Conservation (phyloP, 305 asterid species). For the Fraxinus ornus region DNA sequence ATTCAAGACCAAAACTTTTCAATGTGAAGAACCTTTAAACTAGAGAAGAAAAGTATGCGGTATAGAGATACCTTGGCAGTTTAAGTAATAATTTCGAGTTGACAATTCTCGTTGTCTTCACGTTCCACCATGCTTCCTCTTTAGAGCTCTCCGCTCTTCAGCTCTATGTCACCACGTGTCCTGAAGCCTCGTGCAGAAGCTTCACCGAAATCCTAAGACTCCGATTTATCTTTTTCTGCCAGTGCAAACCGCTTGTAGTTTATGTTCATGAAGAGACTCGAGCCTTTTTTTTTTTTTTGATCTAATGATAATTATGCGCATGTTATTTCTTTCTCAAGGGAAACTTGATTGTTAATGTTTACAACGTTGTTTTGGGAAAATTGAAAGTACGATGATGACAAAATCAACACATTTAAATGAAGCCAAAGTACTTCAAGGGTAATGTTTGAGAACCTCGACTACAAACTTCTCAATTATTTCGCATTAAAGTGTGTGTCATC, state of each 20-base stretch:
- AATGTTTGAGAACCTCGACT: neutral
- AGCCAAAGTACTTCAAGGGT: neutral
- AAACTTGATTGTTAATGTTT: neutral
- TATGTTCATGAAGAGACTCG: neutral
- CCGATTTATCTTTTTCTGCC: conserved; percentile 47
- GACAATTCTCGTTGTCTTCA: conserved; percentile 91
- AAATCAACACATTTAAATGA: neutral
- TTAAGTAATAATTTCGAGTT: conserved; percentile 79
- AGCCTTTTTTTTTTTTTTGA: neutral
- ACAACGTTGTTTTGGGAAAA: neutral
- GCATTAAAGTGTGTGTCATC: neutral
- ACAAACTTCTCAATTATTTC: neutral
- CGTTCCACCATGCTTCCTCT: conserved; percentile 91
- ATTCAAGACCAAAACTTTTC: neutral
- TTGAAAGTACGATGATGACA: neutral
- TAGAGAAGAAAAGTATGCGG: neutral
- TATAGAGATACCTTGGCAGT: conserved; percentile 49
- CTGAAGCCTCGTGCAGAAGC: conserved; percentile 89
- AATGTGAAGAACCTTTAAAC: neutral
- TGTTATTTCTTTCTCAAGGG: neutral
- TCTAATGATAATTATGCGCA: neutral
- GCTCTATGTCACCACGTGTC: conserved; percentile 79
- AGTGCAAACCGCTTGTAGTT: neutral
- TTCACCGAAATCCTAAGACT: conserved; percentile 86
- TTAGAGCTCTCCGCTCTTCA: conserved; percentile 81